Base-by-base conservation (phyloP, 345 rosid species). In the Eucalyptus pumila region DNA sequence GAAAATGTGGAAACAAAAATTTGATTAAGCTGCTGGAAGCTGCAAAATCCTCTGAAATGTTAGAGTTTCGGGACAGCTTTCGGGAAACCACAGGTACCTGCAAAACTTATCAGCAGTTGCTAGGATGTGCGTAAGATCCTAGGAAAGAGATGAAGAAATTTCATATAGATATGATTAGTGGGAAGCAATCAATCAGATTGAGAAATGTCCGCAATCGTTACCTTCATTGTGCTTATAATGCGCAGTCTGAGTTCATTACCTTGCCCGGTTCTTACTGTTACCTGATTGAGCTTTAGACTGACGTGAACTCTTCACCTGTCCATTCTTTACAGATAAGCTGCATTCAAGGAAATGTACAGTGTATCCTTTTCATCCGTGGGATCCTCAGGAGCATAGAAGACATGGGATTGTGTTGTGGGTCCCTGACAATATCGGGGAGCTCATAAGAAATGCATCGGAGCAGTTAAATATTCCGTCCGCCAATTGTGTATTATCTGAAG, bases 21-120 rank as follows among this genome's bases (percentile, higher is more conserved):
- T 91, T 98, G 93, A 95, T 97, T 89, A 94, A 90, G 91, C 91
- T 98, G 89, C 94, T 98, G 48, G 98, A 97, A 93, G 94, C 94
- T 67, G 94, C 96, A 40, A 95, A 94, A 91, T 88, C 90, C 8
- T 24, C 91, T 88, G 96, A 92, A 88, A 72, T 92, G 52, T 91
- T 92, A 87, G 94, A 93, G 88, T 87, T 89, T 45, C 90, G 92
- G 26, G 42, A 88, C 83, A 54, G 87, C 89, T 85, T 93, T 86
- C 92, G 87, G 81, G 93, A 91, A 88, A 90, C 60, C 85, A 91
- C 89, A 90, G 98, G 99, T 97, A 95, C 89, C 54, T 87, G 24
- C 72, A 69, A 85, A 86, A 54, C 49, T 14, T 14, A 51, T 9
- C 23, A n/a, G 23, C 7, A 86, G 58, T 86, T 52, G 65, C 67